phyloP scores from a whole-genome alignment of 129 eudicot species.

The Flaveria linearis region DNA sequence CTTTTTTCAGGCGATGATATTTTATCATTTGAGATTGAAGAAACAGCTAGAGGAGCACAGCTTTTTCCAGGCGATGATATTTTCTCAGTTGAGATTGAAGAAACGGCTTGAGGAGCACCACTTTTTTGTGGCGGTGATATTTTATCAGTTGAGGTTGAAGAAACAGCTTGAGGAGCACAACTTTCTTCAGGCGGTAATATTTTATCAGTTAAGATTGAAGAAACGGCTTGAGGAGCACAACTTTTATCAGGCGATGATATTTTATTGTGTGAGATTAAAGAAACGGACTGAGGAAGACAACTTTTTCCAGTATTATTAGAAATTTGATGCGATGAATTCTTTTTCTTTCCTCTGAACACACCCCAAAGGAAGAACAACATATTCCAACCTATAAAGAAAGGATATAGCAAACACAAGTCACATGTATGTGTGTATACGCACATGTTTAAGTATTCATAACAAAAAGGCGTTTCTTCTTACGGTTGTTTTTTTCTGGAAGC shows the following conservation, averaged over 20 bases:
- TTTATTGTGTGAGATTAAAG: slow-evolving; percentile 39
- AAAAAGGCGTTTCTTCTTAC: slow-evolving; percentile 47
- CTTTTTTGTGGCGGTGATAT: too few relatives aligned
- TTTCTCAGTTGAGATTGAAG: too few relatives aligned
- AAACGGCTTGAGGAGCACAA: too few relatives aligned
- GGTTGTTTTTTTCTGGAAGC: slow-evolving; percentile 75
- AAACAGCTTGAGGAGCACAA: too few relatives aligned
- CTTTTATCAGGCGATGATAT: too few relatives aligned
- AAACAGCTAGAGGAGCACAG: too few relatives aligned
- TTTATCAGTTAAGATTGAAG: too few relatives aligned
- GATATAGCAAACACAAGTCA: slow-evolving; percentile 7
- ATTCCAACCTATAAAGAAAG: slow-evolving; percentile 74
- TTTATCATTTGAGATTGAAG: too few relatives aligned
- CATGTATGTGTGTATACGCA: background rate
- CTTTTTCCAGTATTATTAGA: slow-evolving; percentile 35
- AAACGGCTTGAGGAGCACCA: too few relatives aligned
- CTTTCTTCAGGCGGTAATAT: too few relatives aligned
- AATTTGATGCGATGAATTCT: slow-evolving; percentile 38
- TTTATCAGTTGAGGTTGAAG: too few relatives aligned
- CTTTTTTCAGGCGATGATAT: slow-evolving; percentile 15
- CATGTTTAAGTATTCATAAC: slow-evolving; percentile 16
- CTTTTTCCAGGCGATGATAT: too few relatives aligned
- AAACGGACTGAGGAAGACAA: slow-evolving; percentile 23
- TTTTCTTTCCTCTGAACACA: slow-evolving; percentile 78
- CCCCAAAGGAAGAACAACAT: slow-evolving; percentile 83